phyloP scores from a whole-genome alignment of 2,329 filamentous ascomycete genomes.

The Chrysoporthe deuterocubensis region DNA sequence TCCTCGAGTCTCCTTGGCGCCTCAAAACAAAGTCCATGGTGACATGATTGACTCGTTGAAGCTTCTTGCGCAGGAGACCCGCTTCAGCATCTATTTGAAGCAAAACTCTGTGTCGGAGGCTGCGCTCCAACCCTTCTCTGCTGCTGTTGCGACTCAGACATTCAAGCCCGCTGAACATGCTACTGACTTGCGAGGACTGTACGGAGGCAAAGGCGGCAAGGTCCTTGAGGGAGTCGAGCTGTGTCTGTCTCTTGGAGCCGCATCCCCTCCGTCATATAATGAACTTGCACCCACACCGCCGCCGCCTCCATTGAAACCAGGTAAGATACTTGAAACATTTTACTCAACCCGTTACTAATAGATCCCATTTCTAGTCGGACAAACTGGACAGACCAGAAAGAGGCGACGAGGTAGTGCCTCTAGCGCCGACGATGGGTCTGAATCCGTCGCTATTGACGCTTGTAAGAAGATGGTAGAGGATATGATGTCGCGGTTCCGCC shows the following conservation, averaged over 20 bases:
- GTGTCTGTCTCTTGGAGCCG: neutral
- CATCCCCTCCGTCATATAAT: conserved; percentile 3
- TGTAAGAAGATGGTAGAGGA: conserved; percentile 10
- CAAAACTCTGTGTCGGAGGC: neutral
- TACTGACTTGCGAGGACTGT: conserved; percentile 50
- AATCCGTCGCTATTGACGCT: neutral
- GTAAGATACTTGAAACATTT: neutral
- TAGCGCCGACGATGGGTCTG: neutral
- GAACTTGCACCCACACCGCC: neutral
- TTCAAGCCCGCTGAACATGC: conserved; percentile 38
- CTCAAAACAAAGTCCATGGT: conserved; percentile 6
- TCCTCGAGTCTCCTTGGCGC: conserved; percentile 6
- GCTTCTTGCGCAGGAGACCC: conserved; percentile 6
- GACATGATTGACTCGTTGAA: conserved; percentile 11
- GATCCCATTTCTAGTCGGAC: neutral
- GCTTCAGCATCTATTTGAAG: neutral
- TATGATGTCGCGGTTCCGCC: conserved; percentile 8
- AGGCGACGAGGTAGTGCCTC: conserved; percentile 17
- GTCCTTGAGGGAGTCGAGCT: neutral
- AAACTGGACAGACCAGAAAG: neutral
- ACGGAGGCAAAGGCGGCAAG: conserved; percentile 39
- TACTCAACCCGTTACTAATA: neutral
- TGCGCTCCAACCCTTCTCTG: neutral
- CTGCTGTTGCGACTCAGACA: neutral
- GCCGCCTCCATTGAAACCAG: neutral